Evolutionary conservation across 306 rosid genomes (phyloP).

Genomic region (Dryas drummondii): DNA sequence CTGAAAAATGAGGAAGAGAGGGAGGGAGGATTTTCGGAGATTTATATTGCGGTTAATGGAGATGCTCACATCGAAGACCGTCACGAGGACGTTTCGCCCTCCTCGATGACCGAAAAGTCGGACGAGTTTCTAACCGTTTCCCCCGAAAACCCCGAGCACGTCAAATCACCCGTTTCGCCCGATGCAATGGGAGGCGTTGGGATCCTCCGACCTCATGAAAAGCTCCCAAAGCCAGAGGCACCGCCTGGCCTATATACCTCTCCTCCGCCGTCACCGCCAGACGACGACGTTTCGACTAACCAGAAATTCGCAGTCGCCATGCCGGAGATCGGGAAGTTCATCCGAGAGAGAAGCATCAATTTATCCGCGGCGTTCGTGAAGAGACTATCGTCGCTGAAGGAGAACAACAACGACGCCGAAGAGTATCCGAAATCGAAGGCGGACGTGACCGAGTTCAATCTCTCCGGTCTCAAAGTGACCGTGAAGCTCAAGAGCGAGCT

Average conservation of each 20-base stretch:
- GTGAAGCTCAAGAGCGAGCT: conserved; percentile 44
- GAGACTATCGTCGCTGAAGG: conserved; percentile 54
- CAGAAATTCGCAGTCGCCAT: conserved; percentile 30
- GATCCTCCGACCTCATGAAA: conserved; percentile 50
- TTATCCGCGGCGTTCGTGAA: conserved; percentile 58
- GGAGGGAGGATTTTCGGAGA: not conserved
- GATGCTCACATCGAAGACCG: not conserved
- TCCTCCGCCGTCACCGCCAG: conserved; percentile 1
- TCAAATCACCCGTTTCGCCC: conserved; percentile 8
- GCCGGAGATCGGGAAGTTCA: conserved; percentile 63
- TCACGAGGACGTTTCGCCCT: not conserved
- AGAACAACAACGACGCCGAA: conserved; percentile 20
- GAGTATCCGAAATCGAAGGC: not conserved
- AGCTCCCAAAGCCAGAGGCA: conserved; percentile 68
- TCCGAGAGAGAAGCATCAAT: conserved; percentile 58
- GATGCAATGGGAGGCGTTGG: not conserved
- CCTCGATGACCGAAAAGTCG: not conserved
- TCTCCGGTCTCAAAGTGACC: conserved; percentile 63
- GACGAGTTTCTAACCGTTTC: not conserved
- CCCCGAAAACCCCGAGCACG: conserved; percentile 10
- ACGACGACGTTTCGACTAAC: conserved; percentile 9
- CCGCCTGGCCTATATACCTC: conserved; percentile 43
- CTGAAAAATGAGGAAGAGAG: not conserved
- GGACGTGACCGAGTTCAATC: conserved; percentile 59
- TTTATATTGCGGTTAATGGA: not conserved